Evolutionary conservation across 805 yeast species (phyloP).

Genomic region (Grigorovia humatica): DNA sequence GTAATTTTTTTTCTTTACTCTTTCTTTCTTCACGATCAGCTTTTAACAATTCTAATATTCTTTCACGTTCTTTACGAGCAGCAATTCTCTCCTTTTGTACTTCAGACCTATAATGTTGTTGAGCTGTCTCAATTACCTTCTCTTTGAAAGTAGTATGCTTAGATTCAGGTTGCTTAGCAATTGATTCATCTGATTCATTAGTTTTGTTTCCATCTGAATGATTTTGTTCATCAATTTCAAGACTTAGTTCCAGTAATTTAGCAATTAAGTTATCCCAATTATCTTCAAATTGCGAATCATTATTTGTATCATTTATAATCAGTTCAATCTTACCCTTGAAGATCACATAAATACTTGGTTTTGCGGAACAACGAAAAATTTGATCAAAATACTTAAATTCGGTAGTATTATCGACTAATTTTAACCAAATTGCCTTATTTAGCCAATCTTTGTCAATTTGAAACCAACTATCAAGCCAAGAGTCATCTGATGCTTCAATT

Average conservation of each 20-base stretch:
- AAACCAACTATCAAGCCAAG: constrained; percentile 23
- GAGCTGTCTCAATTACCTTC: constrained; percentile 19
- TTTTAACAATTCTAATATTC: constrained; percentile 40
- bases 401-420: constrained; percentile 31
- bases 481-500: constrained; percentile 13
- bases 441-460: constrained; percentile 7
- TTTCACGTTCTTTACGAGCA: constrained; percentile 41
- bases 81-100: constrained; percentile 18
- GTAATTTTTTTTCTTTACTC: constrained; percentile 2
- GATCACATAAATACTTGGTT: constrained; percentile 53
- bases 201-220: not conserved
- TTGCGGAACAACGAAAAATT: constrained; percentile 40
- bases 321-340: constrained; percentile 38
- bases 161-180: constrained; percentile 6
- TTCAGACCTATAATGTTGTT: constrained; percentile 24
- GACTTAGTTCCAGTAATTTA: not conserved
- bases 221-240: constrained; percentile 17
- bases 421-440: constrained; percentile 30
- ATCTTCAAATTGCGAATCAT: not conserved
- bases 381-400: constrained; percentile 43
- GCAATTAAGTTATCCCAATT: constrained; percentile 4
- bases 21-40: constrained; percentile 15
- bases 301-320: constrained; percentile 23
- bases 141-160: constrained; percentile 11
- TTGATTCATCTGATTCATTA: not conserved